Conservation (phyloP, 2,329 filamentous ascomycete genomes). For the Lasiodiplodia sp. region DNA sequence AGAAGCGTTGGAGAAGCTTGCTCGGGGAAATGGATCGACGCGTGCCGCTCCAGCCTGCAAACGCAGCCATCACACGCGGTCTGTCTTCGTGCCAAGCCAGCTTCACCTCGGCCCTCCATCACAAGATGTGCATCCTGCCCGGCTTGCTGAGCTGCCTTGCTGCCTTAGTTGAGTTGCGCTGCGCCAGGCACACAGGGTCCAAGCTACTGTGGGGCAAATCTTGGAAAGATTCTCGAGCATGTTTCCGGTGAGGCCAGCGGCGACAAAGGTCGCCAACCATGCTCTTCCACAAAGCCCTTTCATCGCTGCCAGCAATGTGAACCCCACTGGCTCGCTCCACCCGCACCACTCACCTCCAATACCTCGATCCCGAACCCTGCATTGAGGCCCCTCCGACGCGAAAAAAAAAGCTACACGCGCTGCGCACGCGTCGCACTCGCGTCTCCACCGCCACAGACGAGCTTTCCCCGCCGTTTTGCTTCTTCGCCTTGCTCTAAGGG, state of each 20-base stretch:
- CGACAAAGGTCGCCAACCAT: conserved; percentile 17
- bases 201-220: conserved; percentile 19
- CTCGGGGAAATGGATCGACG: conserved; percentile 24
- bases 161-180: background rate
- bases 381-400: background rate
- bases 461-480: background rate
- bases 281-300: conserved; percentile 6
- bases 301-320: background rate
- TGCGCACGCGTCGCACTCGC: conserved; percentile 6
- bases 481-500: conserved; percentile 1
- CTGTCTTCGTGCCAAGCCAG: conserved; percentile 25
- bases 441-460: background rate
- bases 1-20: conserved; percentile 18
- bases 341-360: background rate
- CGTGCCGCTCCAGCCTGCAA: background rate
- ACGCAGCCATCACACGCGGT: conserved; percentile 8
- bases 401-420: background rate
- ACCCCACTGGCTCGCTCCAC: conserved; percentile 10
- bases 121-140: background rate
- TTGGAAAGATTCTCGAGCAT: background rate
- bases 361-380: background rate
- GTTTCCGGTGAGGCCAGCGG: conserved; percentile 6
- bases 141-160: background rate
- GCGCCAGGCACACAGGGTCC: conserved; percentile 12
- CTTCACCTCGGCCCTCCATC: conserved; percentile 17